A percentile compares a stretch with the other conserved stretches of the same genome.
These are phyloP conservation scores for Monilinia laxa DNA, from an alignment of 2,329 filamentous ascomycete genomes.

Conservation along the genomic window DNA sequence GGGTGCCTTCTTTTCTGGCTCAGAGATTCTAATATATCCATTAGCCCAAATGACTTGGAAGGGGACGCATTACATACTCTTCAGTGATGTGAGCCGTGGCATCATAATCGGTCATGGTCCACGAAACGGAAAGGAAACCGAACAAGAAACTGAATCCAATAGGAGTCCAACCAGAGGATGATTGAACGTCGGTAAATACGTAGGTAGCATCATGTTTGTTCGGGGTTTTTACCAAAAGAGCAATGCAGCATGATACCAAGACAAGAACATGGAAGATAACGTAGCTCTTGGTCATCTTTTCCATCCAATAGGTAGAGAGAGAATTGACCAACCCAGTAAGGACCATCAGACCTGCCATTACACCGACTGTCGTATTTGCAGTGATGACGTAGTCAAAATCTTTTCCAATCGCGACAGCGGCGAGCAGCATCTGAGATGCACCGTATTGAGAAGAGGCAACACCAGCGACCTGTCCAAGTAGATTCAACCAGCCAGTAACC, in stretches of 20 bases:
- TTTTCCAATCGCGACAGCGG: slow-evolving; percentile 52
- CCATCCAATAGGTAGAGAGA: slow-evolving; percentile 57
- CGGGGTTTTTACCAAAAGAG: slow-evolving; percentile 51
- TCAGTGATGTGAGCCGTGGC: slow-evolving; percentile 51
- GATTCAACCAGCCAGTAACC: slow-evolving; percentile 49
- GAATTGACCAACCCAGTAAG: slow-evolving; percentile 55
- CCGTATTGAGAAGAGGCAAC: slow-evolving; percentile 59
- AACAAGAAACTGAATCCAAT: slow-evolving; percentile 58
- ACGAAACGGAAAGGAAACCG: slow-evolving; percentile 58
- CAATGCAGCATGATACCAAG: slow-evolving; percentile 51
- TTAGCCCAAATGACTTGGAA: slow-evolving; percentile 21
- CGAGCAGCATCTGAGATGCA: slow-evolving; percentile 55
- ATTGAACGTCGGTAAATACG: slow-evolving; percentile 55
- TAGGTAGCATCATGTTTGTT: slow-evolving; percentile 53
- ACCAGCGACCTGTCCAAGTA: slow-evolving; percentile 51
- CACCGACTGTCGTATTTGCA: slow-evolving; percentile 49
- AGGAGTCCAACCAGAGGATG: slow-evolving; percentile 54
- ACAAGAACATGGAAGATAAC: slow-evolving; percentile 57
- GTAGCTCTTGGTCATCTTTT: slow-evolving; percentile 57
- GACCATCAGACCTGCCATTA: slow-evolving; percentile 55
- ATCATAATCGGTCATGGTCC: slow-evolving; percentile 60
- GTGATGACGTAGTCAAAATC: slow-evolving; percentile 51
- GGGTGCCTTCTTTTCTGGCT: slow-evolving; percentile 53
- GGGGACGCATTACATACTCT: slow-evolving; percentile 41
- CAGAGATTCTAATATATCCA: slow-evolving; percentile 41